phyloP scores from a whole-genome alignment of 169 alveolate species.

The Plasmodium coatneyi region DNA sequence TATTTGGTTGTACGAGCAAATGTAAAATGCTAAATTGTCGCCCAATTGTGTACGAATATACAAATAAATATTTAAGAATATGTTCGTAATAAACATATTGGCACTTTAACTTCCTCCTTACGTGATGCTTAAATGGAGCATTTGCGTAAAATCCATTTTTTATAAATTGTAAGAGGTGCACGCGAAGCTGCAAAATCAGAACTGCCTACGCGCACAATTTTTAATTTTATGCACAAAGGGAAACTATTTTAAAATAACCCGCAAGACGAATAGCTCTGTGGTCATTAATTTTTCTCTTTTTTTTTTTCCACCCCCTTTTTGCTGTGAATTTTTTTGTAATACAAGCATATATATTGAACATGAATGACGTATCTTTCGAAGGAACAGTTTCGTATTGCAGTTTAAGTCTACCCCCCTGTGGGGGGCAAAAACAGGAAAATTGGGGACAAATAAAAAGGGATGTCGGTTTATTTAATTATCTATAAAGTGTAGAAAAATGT shows the following conservation, averaged over 20 bases:
- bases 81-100: neutral
- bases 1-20: neutral
- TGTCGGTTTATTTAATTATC: neutral
- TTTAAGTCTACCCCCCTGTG: neutral
- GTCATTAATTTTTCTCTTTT: neutral
- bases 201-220: neutral
- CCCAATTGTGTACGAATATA: neutral
- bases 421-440: neutral
- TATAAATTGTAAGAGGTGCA: neutral
- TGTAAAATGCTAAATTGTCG: neutral
- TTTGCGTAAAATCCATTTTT: neutral
- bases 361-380: neutral
- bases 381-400: neutral
- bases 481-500: neutral
- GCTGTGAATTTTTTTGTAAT: neutral
- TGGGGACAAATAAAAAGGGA: neutral
- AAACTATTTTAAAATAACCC: neutral
- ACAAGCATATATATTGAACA: neutral
- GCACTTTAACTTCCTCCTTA: neutral
- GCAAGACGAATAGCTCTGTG: neutral
- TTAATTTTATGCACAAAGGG: neutral
- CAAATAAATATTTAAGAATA: neutral
- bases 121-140: neutral
- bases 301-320: neutral
- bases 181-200: neutral